Base-by-base conservation (phyloP, 139 green algal genomes). In the Medakamo hakoo region DNA sequence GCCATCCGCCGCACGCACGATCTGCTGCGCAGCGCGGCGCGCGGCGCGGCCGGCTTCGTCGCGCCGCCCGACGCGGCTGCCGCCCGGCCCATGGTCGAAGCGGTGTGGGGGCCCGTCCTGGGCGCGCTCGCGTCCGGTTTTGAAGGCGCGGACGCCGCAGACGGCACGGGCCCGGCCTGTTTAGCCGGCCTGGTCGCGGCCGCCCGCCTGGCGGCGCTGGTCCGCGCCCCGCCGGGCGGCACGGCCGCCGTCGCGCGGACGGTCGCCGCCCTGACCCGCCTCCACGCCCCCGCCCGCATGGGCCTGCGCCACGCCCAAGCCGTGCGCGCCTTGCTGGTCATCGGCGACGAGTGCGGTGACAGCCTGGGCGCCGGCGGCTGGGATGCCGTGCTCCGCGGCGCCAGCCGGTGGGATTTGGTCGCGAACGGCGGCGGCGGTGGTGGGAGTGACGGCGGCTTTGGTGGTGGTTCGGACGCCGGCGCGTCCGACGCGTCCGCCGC, bases 1-100 rank as follows among this genome's bases (percentile, higher is more conserved):
- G 71, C 81, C 66, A 89, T 93, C 72, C 71, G 74, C 26, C 67
- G 72, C 64, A 80, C 70, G 3, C 77, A 84, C 66, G 77, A 84
- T 2, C 68, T 71, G 32, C 68, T 86, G 18, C 69, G 75, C 62
- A 65, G 24, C 19, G 57, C 57, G 20, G 57, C 57, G 57, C 57
- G 57, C 57, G 79, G 78, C 1, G 75, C 77, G 1, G 87, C 80
- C n/a, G n/a, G n/a, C 2, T 94, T 91, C 56, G 84, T 88, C 29
- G 78, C 77, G 24, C 84, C 86, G 2, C 80, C 68, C 3, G 84
- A 93, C 58, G 68, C 63, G 25, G 81, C 84, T 63, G 79, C 75
- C 19, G 76, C 92, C n/a, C 71, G 82, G 49, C 89, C 91, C 20
- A 94, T 98, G 82, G 83, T 98, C 60, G 88, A 97, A 68, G 82